Base-by-base conservation (phyloP, 257 asterid genomes). In the Gentiana macrophylla region DNA sequence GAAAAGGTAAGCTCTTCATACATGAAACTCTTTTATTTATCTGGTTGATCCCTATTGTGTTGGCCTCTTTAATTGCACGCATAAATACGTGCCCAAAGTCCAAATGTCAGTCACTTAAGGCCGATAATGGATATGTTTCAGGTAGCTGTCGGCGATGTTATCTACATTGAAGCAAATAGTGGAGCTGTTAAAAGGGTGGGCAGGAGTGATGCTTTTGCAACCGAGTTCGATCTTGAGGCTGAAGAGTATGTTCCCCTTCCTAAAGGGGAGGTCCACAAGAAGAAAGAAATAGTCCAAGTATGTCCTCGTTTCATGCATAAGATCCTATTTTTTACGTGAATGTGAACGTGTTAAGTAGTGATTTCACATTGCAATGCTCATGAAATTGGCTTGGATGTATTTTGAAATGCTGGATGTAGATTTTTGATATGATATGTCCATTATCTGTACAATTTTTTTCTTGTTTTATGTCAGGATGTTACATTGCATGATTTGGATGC, bases 101-200 rank as follows among this genome's bases (percentile, higher is more conserved):
- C 37, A 10, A 35, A 52, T 5, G 7, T 33, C 38, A 36, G 35
- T 13, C n/a, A 12, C 4, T 58, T 52, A 11, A 47, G 3, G 3
- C 1, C 58, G 8, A 1, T 10, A 9, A 35, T 53, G 34, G 12
- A 43, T 59, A 67, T 62, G 33, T 35, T 74, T 53, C 84, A 91
- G 98, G 98, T 87, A 57, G 98, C 95, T 46, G 96, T 87, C 68
- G 98, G 98, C 66, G 98, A 91, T 76, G 98, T 91, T 64, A 91
- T 86, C 69, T 91, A 87, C 60, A 79, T 91, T 50, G 98, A 91
- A 79, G 79, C 86, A 15, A 91, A 91, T 66, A 86, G 96, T 68
- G 95, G 98, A 72, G 96, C 98, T 8, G 96, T 87, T 67, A 91
- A 91, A 74, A 87, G 96, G 76, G 98, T 91, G 57, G 98, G 98